These are phyloP conservation scores for Arthroderma sp. DNA, from an alignment of 2,329 filamentous ascomycete species.

Conservation along the genomic window DNA sequence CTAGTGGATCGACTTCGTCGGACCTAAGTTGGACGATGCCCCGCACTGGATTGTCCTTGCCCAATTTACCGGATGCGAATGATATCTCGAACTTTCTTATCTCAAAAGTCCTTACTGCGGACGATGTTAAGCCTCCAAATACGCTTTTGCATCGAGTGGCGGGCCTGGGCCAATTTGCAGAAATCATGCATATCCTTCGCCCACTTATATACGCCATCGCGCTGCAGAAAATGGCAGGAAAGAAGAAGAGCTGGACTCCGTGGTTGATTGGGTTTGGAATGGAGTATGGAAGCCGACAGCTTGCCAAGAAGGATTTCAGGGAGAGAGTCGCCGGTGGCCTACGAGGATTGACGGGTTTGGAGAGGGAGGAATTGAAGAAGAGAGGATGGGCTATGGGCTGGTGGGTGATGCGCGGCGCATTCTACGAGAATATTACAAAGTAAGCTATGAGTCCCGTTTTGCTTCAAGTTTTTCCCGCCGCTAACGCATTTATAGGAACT, in stretches of 20 bases:
- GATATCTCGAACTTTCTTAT: constrained; percentile 82
- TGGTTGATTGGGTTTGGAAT: constrained; percentile 79
- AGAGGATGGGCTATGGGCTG: constrained; percentile 83
- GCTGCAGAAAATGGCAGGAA: constrained; percentile 57
- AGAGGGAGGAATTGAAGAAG: constrained; percentile 79
- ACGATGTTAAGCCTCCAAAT: constrained; percentile 88
- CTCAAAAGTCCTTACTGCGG: constrained; percentile 79
- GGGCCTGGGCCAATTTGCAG: constrained; percentile 68
- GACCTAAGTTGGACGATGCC: constrained; percentile 72
- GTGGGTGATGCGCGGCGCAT: constrained; percentile 95
- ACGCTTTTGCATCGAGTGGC: constrained; percentile 63
- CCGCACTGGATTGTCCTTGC: constrained; percentile 75
- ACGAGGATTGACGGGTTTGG: constrained; percentile 65
- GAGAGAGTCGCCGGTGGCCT: constrained; percentile 55
- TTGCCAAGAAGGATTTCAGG: constrained; percentile 55
- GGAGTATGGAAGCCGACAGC: constrained; percentile 78
- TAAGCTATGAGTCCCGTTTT: constrained; percentile 22
- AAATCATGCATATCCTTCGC: constrained; percentile 81
- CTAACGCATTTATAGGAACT: constrained; percentile 33
- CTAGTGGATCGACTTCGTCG: constrained; percentile 27
- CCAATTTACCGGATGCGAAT: constrained; percentile 63
- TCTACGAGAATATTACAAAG: constrained; percentile 82
- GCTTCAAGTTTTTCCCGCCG: constrained; percentile 2
- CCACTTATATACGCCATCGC: constrained; percentile 77
- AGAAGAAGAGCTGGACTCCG: constrained; percentile 75